These are phyloP conservation scores for Backusella circina DNA, from an alignment of 192 early-diverging fungal genomes.

Conservation along the genomic window DNA sequence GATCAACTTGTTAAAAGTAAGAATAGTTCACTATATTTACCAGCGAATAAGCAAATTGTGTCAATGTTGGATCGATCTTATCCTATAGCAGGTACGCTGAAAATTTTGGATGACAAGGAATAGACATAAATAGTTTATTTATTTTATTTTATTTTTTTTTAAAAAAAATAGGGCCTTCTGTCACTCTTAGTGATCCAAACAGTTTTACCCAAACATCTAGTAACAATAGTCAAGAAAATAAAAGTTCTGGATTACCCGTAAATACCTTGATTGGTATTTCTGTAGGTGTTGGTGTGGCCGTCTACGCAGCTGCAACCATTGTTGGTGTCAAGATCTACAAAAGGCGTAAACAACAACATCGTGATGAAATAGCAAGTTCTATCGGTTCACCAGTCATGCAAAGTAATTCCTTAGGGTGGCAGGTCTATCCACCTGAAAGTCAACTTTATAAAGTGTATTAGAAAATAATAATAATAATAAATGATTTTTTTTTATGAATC, in stretches of 20 bases:
- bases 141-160: neutral
- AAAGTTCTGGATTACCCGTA: constrained; percentile 11
- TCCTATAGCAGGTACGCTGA: constrained; percentile 8
- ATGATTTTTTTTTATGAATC: neutral
- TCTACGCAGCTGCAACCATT: constrained; percentile 38
- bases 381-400: constrained; percentile 37
- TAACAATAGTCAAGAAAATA: neutral
- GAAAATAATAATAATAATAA: neutral
- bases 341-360: constrained; percentile 22
- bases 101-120: neutral
- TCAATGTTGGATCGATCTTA: constrained; percentile 21
- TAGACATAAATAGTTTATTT: neutral
- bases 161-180: neutral
- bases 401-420: constrained; percentile 34
- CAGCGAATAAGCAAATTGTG: constrained; percentile 14
- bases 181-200: neutral
- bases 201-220: neutral
- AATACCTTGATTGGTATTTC: constrained; percentile 33
- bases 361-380: constrained; percentile 20
- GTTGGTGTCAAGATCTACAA: constrained; percentile 32
- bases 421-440: neutral
- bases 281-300: constrained; percentile 23
- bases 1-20: constrained; percentile 15
- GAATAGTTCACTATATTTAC: constrained; percentile 14
- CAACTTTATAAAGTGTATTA: constrained; percentile 3